Evolutionary conservation across 2,329 filamentous ascomycete genomes (phyloP).

Genomic region (Eutypella sp.): DNA sequence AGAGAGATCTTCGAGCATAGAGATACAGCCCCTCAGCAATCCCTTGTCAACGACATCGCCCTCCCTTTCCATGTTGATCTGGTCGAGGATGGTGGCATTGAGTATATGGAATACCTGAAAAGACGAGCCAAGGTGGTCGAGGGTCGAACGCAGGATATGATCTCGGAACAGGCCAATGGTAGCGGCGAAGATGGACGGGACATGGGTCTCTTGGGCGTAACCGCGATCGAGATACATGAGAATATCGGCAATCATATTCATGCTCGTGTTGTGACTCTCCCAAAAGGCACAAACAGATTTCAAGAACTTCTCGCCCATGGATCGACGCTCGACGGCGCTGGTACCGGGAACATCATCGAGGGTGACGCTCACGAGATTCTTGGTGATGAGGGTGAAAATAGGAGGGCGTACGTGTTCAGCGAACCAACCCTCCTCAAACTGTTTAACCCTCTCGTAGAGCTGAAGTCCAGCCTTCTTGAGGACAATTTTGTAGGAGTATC

Average conservation of each 20-base stretch:
- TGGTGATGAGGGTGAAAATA: slow-evolving; percentile 67
- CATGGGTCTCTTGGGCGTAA: slow-evolving; percentile 64
- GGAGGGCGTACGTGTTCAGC: slow-evolving; percentile 64
- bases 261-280: slow-evolving; percentile 85
- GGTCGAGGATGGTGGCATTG: slow-evolving; percentile 78
- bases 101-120: slow-evolving; percentile 67
- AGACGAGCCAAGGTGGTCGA: slow-evolving; percentile 38
- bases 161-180: slow-evolving; percentile 88
- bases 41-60: slow-evolving; percentile 84
- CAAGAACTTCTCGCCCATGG: slow-evolving; percentile 79
- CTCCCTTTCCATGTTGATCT: slow-evolving; percentile 86
- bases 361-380: slow-evolving; percentile 57
- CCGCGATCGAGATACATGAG: slow-evolving; percentile 96
- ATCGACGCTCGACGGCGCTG: slow-evolving; percentile 72
- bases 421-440: slow-evolving; percentile 81
- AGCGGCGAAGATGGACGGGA: slow-evolving; percentile 75
- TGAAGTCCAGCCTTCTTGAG: slow-evolving; percentile 78
- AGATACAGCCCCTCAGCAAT: slow-evolving; percentile 74
- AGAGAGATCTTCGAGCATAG: slow-evolving; percentile 87
- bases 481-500: slow-evolving; percentile 90
- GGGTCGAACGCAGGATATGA: slow-evolving; percentile 64
- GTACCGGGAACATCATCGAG: slow-evolving; percentile 51
- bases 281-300: slow-evolving; percentile 71
- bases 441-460: slow-evolving; percentile 74
- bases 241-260: slow-evolving; percentile 96